phyloP scores from a whole-genome alignment of 2,329 filamentous ascomycete genomes.

The Podosphaera leucotricha region DNA sequence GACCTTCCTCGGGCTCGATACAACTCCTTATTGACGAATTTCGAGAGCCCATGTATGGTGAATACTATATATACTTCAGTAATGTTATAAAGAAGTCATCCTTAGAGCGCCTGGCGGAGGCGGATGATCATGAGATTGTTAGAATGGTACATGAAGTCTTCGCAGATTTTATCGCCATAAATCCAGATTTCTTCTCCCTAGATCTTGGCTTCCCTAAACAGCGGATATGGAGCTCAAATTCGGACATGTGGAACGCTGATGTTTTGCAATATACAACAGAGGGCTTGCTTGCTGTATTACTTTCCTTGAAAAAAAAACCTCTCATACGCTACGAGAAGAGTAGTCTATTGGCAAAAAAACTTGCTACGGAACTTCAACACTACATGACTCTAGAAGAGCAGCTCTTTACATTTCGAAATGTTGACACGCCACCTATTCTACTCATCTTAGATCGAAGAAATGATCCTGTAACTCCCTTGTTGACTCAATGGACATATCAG shows the following conservation, averaged over 20 bases:
- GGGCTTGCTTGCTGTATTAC: slow-evolving; percentile 57
- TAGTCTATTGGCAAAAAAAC: slow-evolving; percentile 71
- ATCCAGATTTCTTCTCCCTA: slow-evolving; percentile 76
- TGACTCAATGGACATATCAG: slow-evolving; percentile 98
- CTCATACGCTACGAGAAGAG: slow-evolving; percentile 84
- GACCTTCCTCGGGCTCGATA: slow-evolving; percentile 78
- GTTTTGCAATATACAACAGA: slow-evolving; percentile 70
- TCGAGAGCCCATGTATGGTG: slow-evolving; percentile 86
- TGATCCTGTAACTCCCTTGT: slow-evolving; percentile 77
- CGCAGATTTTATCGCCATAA: slow-evolving; percentile 85
- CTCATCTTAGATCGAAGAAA: slow-evolving; percentile 78
- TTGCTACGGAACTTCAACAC: slow-evolving; percentile 81
- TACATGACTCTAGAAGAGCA: slow-evolving; percentile 89
- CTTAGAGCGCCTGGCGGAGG: slow-evolving; percentile 78
- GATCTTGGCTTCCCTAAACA: slow-evolving; percentile 48
- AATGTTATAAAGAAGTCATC: slow-evolving; percentile 95
- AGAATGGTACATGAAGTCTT: slow-evolving; percentile 89
- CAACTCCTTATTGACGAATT: slow-evolving; percentile 89
- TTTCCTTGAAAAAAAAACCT: slow-evolving; percentile 91
- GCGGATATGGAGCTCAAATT: slow-evolving; percentile 55
- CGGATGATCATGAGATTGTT: slow-evolving; percentile 92
- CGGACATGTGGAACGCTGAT: slow-evolving; percentile 81
- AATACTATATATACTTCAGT: slow-evolving; percentile 94
- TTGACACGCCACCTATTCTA: slow-evolving; percentile 83
- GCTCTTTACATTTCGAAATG: slow-evolving; percentile 84